These are phyloP conservation scores for Cicer chorassanicum DNA, from an alignment of 306 rosid species.

Conservation along the genomic window DNA sequence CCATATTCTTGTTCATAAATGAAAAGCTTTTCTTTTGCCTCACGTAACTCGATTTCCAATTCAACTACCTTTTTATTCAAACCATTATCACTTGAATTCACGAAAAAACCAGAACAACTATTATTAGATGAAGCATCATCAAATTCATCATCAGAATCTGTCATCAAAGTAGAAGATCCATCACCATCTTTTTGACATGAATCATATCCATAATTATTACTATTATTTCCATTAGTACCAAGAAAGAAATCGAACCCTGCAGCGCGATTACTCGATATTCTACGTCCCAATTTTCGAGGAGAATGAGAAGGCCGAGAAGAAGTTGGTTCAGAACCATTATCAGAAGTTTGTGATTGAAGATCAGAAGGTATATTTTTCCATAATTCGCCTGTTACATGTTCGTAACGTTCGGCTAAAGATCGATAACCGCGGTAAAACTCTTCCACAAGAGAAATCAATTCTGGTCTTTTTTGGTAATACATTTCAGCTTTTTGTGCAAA, in stretches of 20 bases:
- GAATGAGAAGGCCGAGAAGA: constrained; percentile 48
- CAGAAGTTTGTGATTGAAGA: constrained; percentile 78
- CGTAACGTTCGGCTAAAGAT: constrained; percentile 85
- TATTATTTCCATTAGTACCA: constrained; percentile 66
- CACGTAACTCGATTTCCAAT: constrained; percentile 80
- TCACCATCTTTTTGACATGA: constrained; percentile 69
- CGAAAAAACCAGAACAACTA: constrained; percentile 57
- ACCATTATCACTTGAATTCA: constrained; percentile 56
- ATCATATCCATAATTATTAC: constrained; percentile 56
- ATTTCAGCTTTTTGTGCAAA: constrained; percentile 96
- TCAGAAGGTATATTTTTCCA: constrained; percentile 66
- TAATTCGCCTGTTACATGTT: constrained; percentile 72
- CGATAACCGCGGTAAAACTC: constrained; percentile 80
- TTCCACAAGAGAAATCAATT: constrained; percentile 82
- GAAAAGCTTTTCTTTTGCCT: constrained; percentile 62
- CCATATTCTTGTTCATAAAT: constrained; percentile 57
- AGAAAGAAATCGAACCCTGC: constrained; percentile 93
- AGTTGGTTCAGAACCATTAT: constrained; percentile 63
- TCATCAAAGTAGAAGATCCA: constrained; percentile 64
- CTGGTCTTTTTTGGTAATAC: constrained; percentile 73
- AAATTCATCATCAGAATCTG: constrained; percentile 78
- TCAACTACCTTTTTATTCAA: constrained; percentile 69
- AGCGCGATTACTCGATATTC: constrained; percentile 66
- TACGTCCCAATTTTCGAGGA: constrained; percentile 58
- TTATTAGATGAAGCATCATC: constrained; percentile 80